Evolutionary conservation across 306 rosid genomes (phyloP).

Genomic region (Albizia julibrissin): DNA sequence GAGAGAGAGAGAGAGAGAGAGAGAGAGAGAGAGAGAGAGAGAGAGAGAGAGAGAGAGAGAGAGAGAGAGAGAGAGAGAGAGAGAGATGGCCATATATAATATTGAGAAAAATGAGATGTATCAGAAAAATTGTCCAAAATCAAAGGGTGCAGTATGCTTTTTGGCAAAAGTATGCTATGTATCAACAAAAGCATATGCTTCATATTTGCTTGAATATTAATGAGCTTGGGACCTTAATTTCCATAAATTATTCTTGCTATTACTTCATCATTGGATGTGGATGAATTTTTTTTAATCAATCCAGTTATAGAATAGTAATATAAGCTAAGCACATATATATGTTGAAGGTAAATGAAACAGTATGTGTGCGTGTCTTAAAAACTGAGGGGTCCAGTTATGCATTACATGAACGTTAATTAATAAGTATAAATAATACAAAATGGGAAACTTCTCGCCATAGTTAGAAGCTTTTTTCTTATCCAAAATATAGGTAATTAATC

Average conservation of each 20-base stretch:
- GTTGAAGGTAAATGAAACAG: too few species aligned
- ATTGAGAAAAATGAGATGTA: background rate
- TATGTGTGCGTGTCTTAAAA: too few species aligned
- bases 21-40: background rate
- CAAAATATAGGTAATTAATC: too few species aligned
- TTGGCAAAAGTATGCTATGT: background rate
- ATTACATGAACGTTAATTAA: too few species aligned
- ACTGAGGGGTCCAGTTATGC: too few species aligned
- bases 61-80: background rate
- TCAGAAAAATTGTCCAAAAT: background rate
- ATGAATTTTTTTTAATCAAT: background rate
- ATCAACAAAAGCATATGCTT: background rate
- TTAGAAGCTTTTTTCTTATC: too few species aligned
- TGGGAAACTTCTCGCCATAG: too few species aligned
- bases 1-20: background rate
- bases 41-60: background rate
- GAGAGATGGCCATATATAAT: background rate
- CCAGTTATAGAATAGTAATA: too few species aligned
- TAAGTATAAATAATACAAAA: too few species aligned
- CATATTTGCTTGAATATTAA: background rate
- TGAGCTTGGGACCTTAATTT: background rate
- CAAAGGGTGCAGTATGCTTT: background rate
- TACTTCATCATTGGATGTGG: background rate
- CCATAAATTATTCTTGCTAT: too few species aligned
- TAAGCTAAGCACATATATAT: too few species aligned